Evolutionary conservation across 2,329 filamentous ascomycete genomes (phyloP).

Genomic region (Ceratocystis huliohia): DNA sequence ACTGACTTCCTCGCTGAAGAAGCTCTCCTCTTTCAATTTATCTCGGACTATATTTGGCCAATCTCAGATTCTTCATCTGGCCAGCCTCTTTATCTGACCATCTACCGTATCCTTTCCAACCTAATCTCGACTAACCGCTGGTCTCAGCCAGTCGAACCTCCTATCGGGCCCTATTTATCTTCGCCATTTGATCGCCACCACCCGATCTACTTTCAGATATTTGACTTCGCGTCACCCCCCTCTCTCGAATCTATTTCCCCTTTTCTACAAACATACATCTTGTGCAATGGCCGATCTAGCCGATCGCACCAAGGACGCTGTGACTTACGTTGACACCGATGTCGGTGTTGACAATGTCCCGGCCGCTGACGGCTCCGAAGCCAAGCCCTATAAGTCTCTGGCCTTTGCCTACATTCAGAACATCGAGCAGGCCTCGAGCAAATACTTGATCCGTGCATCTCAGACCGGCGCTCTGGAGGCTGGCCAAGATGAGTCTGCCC

Average conservation of each 20-base stretch:
- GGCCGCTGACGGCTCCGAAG: conserved; percentile 53
- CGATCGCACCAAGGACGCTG: conserved; percentile 36
- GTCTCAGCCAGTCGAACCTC: too few species aligned
- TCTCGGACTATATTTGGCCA: neutral
- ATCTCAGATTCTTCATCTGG: neutral
- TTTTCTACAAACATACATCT: conserved; percentile 3
- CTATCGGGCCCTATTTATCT: too few species aligned
- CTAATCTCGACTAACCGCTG: too few species aligned
- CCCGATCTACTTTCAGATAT: neutral
- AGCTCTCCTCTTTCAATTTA: neutral
- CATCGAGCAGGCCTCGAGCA: conserved; percentile 39
- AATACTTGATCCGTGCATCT: conserved; percentile 58
- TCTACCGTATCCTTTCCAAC: neutral
- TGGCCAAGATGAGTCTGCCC: conserved; percentile 50
- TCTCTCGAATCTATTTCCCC: neutral
- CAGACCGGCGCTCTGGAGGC: conserved; percentile 46
- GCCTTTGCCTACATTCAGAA: conserved; percentile 64
- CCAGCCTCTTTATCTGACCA: neutral
- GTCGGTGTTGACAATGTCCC: conserved; percentile 55
- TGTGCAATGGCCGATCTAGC: conserved; percentile 37
- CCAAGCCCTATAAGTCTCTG: conserved; percentile 69
- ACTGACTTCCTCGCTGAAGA: neutral
- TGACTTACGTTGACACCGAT: conserved; percentile 69
- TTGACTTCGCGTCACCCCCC: neutral
- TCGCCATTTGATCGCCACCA: too few species aligned